Evolutionary conservation across 208 protist genomes (phyloP).

Genomic region (Trypanosoma rangeli): DNA sequence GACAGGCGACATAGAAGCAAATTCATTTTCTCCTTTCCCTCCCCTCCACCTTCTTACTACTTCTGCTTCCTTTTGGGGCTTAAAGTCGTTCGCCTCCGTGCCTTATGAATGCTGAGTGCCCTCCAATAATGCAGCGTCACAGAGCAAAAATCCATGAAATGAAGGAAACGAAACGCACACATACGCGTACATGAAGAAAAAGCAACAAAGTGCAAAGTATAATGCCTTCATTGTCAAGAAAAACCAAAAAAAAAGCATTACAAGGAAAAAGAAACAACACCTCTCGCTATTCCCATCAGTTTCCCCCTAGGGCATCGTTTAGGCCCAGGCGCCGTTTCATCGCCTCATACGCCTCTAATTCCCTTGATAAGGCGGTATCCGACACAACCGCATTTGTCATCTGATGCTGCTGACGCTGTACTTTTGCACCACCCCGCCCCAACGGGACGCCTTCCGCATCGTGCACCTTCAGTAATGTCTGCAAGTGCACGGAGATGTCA

Average conservation of each 20-base stretch:
- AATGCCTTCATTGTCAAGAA: background rate
- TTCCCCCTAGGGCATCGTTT: background rate
- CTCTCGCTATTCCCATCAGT: background rate
- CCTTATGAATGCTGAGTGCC: background rate
- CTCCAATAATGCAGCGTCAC: background rate
- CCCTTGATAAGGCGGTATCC: conserved; percentile 6
- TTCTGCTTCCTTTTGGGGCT: background rate
- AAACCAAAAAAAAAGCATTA: background rate
- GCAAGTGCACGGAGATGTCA: conserved; percentile 29
- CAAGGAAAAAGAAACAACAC: background rate
- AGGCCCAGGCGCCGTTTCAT: conserved; percentile 21
- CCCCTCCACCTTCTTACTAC: background rate
- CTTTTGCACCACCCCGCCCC: background rate
- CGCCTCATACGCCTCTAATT: conserved; percentile 23
- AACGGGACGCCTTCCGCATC: conserved; percentile 37
- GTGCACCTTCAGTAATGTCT: conserved; percentile 42
- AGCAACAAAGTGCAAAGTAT: background rate
- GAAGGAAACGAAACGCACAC: background rate
- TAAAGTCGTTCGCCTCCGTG: background rate
- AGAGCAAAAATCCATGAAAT: background rate
- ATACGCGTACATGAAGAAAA: background rate
- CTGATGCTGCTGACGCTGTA: background rate
- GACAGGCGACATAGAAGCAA: background rate
- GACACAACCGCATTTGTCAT: background rate
- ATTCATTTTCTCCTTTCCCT: background rate